A percentile compares a stretch with the other conserved stretches of the same genome.
Evolutionary conservation across 176 grass and related monocot species (phyloP).

Genomic region (Triticum turgidum): DNA sequence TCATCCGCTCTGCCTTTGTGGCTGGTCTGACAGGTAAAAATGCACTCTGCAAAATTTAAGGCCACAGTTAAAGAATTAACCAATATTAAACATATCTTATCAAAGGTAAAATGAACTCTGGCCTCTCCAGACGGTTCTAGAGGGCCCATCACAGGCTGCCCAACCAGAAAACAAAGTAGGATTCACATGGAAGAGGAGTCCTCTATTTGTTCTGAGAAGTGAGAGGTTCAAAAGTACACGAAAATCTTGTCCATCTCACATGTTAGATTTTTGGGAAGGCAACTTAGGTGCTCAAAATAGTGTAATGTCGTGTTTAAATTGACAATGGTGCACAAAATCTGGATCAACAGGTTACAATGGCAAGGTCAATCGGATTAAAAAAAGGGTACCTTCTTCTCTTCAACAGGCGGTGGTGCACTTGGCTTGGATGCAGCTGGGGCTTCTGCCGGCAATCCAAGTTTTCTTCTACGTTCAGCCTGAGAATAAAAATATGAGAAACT

Average conservation of each 20-base stretch:
- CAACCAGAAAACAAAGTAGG: constrained; percentile 4
- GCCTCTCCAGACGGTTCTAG: background rate
- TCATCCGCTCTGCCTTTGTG: constrained; percentile 87
- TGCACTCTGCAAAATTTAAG: constrained; percentile 52
- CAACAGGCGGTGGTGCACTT: constrained; percentile 56
- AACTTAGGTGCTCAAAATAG: background rate
- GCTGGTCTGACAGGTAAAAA: constrained; percentile 78
- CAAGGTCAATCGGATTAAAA: constrained; percentile 4
- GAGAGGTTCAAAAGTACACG: background rate
- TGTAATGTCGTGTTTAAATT: background rate
- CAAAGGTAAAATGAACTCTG: constrained; percentile 14
- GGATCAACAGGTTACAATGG: constrained; percentile 2
- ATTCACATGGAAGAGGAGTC: background rate
- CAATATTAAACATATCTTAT: constrained; percentile 35
- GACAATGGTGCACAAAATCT: background rate
- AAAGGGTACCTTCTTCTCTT: constrained; percentile 87
- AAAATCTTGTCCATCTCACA: background rate
- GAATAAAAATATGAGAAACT: background rate
- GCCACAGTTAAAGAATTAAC: background rate
- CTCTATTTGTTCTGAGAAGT: background rate
- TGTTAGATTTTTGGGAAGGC: background rate
- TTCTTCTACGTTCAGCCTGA: constrained; percentile 96
- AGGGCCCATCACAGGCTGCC: background rate
- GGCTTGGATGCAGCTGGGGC: constrained; percentile 71
- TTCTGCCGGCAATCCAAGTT: constrained; percentile 92